Evolutionary conservation across 768 basidiomycete species (phyloP), one percentile per base, ranked within the genome.

Genomic region (Rhodotorula kratochvilovae): DNA sequence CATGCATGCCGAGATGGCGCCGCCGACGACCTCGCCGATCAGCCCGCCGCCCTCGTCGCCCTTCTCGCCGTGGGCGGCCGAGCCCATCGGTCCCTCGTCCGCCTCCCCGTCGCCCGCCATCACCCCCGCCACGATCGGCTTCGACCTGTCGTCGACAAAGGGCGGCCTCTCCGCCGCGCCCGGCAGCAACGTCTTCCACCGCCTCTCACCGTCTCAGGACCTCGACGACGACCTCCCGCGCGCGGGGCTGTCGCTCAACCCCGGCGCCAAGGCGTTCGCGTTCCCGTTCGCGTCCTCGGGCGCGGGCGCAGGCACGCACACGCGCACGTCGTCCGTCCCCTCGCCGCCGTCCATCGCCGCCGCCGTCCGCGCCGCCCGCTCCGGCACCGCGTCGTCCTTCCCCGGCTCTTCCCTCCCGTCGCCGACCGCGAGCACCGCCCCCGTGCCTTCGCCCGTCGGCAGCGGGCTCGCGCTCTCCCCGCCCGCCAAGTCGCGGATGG

Each of bases 161-260:
- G 29, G 29, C 23, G 48, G 48, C 51, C 5, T 53, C 12, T 55
- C 54, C 21, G 54, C 36, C 43, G 42, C 55, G 7, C 42, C 45
- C 27, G 46, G 56, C 31, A 50, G 42, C 16, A 33, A 50, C 16
- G 39, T 63, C n/a, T 25, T 59, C 11, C 66, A 72, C 36, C 68
- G 71, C 36, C 39, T 71, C 25, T 76, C 73, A 35, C 72, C 73
- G 8, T 68, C 68, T 10, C 67, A 73, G 36, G 71, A 75, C 60
- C 46, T 71, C 45, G 48, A 64, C 19, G 69, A 75, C 72, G 73
- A 73, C 53, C 69, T 72, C n/a, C 73, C 77, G 19, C 75, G 77
- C n/a, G 72, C 58, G 19, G 73, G 73, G 17, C 72, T 78, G 46
- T 76, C 76, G 23, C 77, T 78, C 66, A 78, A 78, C 64, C 77